A percentile compares a stretch with the other conserved stretches of the same genome.
Evolutionary conservation across 306 rosid species (phyloP).

Genomic region (Vachellia collinsii): DNA sequence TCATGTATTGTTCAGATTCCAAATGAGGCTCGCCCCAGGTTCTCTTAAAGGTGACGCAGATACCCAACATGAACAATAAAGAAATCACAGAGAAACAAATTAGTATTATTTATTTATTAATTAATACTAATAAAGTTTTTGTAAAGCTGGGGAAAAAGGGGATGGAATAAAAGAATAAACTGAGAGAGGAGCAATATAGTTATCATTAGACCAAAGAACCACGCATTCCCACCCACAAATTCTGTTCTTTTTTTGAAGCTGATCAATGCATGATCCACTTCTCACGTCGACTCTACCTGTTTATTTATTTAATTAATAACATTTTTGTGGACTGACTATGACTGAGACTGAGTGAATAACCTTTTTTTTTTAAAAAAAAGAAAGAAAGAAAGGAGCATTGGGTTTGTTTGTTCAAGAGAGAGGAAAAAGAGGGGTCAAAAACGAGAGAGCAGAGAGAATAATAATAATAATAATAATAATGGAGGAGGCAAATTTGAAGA

Average conservation of each 20-base stretch:
- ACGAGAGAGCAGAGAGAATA: not conserved
- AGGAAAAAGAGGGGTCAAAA: not conserved
- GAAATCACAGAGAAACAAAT: not conserved
- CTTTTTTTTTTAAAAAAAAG: too few relatives aligned
- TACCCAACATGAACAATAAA: conserved; percentile 35
- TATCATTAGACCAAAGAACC: not conserved
- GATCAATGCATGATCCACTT: not conserved
- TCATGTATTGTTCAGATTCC: conserved; percentile 32
- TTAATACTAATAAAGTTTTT: not conserved
- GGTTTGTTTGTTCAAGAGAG: not conserved
- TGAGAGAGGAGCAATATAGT: conserved; percentile 31
- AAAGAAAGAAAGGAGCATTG: too few relatives aligned
- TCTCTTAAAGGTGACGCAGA: conserved; percentile 49
- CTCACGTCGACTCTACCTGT: not conserved
- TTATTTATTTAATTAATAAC: not conserved
- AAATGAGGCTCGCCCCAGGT: conserved; percentile 44
- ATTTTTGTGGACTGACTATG: too few relatives aligned
- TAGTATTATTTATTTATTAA: not conserved
- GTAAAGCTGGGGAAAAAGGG: conserved; percentile 10
- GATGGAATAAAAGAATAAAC: conserved; percentile 9
- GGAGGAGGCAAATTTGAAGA: not conserved
- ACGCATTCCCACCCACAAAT: not conserved
- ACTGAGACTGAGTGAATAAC: not conserved
- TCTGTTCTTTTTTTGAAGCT: not conserved
- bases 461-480: not conserved